Base-by-base conservation (phyloP, 108 stramenopile genomes). In the Aurantiochytrium sp. region DNA sequence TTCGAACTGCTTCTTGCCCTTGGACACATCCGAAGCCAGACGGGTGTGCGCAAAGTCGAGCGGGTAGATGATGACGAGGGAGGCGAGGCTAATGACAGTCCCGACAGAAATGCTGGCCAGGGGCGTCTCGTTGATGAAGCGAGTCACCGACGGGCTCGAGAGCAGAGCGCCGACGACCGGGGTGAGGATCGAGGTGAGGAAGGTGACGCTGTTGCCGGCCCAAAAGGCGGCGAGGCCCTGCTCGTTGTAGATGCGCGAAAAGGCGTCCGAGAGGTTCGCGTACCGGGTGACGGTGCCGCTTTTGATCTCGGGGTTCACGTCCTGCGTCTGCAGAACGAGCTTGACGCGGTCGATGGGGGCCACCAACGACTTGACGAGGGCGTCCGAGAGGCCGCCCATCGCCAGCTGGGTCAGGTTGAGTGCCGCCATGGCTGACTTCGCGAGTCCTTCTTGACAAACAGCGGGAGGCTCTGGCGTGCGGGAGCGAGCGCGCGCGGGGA, bases 281-380 rank as follows among this genome's bases (percentile, higher is more conserved):
- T 98, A 99, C 73, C 98, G 96, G 49, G 94, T 91, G 72, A 97
- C 96, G 90, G 97, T 96, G 91, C 97, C 97, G 72, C 93, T 92
- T 89, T 97, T 96, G 92, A 98, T 98, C 93, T 97, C 96, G 87
- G 97, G 97, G 95, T 97, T 98, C 87, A 96, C 96, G 43, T 96
- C 96, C 91, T 97, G 97, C 58, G 97, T 97, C 90, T 98, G 98
- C 90, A 99, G 97, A 87, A 98, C 93, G 60, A 99, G 97, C 95
- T 98, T 98, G 88, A 98, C 97, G 91, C 98, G 97, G 96, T 99
- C 98, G 89, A 99, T 98, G 76, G 98, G 98, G 42, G 98, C 98
- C 14, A 96, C 96, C 91, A 92, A 91, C n/a, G 97, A 97, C 94
- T 97, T 97, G 93, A 96, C 96, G 88, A 98, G 95, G 88, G 96